Evolutionary conservation across 2,329 filamentous ascomycete species (phyloP), one percentile per base, ranked within the genome.

Genomic region (Fusarium newnesense): DNA sequence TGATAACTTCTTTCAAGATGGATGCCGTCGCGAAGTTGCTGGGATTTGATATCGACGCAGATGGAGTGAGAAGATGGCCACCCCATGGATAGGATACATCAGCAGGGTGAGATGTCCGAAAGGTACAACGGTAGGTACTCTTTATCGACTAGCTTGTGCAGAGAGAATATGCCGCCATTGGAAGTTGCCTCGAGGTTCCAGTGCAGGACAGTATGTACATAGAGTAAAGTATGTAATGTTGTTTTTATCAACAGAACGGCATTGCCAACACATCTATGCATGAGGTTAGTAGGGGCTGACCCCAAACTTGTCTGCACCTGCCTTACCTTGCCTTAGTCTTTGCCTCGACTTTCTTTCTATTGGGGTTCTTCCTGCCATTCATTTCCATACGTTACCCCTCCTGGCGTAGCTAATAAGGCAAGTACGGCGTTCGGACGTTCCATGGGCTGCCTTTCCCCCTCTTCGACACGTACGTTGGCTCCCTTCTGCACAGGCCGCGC

Each of bases 191-290:
- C 56, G 61, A 74, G 67, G 71, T 76, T 72, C 67, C 53, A 58
- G 32, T 50, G 47, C 60, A 56, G 74, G 75, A 72, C 73, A 75
- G 79, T 82, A 52, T n/a, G 79, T 82, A 52, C 30, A 36, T 36
- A 36, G 30, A 34, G 49, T 36, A 79, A 56, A 34, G 49, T 36
- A 79, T 50, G 65, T 71, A 67, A 73, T 77, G 69, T 77, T 77
- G 64, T 75, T 74, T 80, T 87, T 85, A 85, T 88, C 84, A 84
- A 79, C 84, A 84, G 79, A 76, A 79, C 82, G 60, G 88, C 87
- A 89, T 83, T 93, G 91, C 90, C 91, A 93, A 89, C 91, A 91
- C 91, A 93, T 92, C 91, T 90, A 83, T 92, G 90, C 91, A 91
- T 93, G 87, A 87, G 85, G 83, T 82, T 82, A 69, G 67, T 82